These are phyloP conservation scores for Saccharomycopsis sp. DNA, from an alignment of 805 yeast genomes.

Conservation along the genomic window DNA sequence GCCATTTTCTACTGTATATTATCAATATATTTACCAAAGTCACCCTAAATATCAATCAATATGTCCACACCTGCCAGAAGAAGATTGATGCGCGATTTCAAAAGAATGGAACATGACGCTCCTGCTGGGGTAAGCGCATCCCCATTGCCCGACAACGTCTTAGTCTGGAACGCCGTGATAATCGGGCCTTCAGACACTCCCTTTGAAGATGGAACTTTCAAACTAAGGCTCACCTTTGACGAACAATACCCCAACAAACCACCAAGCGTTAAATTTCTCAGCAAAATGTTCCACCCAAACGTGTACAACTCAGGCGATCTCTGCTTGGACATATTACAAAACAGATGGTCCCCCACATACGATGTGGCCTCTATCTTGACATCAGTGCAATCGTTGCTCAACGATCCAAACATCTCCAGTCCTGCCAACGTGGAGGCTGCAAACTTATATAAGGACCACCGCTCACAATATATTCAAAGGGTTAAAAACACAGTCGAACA, in stretches of 20 bases:
- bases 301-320: slow-evolving; percentile 93
- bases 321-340: slow-evolving; percentile 91
- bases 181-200: slow-evolving; percentile 98
- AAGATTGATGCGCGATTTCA: slow-evolving; percentile 97
- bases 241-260: slow-evolving; percentile 98
- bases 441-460: slow-evolving; percentile 86
- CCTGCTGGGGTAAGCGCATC: slow-evolving; percentile 98
- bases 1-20: too few relatives aligned
- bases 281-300: slow-evolving; percentile 97
- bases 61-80: slow-evolving; percentile 99
- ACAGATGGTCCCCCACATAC: slow-evolving; percentile 97
- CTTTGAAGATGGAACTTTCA: slow-evolving; percentile 94
- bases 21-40: too few relatives aligned
- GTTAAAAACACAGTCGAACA: slow-evolving; percentile 93
- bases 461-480: slow-evolving; percentile 82
- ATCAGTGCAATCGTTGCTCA: slow-evolving; percentile 80
- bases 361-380: slow-evolving; percentile 95
- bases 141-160: slow-evolving; percentile 92
- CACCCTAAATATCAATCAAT: slow-evolving; percentile 5
- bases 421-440: slow-evolving; percentile 99
- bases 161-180: slow-evolving; percentile 96
- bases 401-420: slow-evolving; percentile 92
- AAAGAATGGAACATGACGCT: slow-evolving; percentile 95
- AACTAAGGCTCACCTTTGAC: slow-evolving; percentile 77
- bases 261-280: slow-evolving; percentile 81